A percentile compares a stretch with the other conserved stretches of the same genome.
Conservation (phyloP, 2,329 filamentous ascomycete species). For the Calonectria crousiana region DNA sequence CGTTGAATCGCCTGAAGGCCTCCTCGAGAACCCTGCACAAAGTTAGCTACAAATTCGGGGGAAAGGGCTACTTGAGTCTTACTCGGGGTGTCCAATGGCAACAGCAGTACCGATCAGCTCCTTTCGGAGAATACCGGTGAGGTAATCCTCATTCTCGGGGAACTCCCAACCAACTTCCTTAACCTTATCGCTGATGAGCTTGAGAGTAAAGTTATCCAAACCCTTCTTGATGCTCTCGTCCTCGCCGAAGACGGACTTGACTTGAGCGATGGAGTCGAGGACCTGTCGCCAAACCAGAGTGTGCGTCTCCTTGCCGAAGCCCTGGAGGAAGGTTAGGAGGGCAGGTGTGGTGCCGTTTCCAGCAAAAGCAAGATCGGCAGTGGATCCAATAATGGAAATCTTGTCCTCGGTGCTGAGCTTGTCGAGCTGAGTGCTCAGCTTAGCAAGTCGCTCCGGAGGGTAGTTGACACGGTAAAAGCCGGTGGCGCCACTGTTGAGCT, state of each 20-base stretch:
- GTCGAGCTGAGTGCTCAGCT: slow-evolving; percentile 82
- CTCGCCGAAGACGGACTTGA: slow-evolving; percentile 88
- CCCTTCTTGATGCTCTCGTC: slow-evolving; percentile 79
- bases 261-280: slow-evolving; percentile 78
- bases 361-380: slow-evolving; percentile 88
- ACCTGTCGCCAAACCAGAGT: slow-evolving; percentile 93
- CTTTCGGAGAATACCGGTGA: slow-evolving; percentile 85
- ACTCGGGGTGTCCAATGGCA: slow-evolving; percentile 80
- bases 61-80: slow-evolving; percentile 49
- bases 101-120: slow-evolving; percentile 83
- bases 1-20: slow-evolving; percentile 82
- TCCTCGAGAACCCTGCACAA: slow-evolving; percentile 73
- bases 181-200: slow-evolving; percentile 80
- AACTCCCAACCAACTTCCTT: slow-evolving; percentile 90
- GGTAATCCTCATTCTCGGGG: slow-evolving; percentile 81
- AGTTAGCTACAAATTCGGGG: slow-evolving; percentile 37
- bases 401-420: slow-evolving; percentile 88
- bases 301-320: slow-evolving; percentile 84
- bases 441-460: slow-evolving; percentile 83
- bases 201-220: slow-evolving; percentile 82
- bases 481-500: slow-evolving; percentile 89
- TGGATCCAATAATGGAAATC: slow-evolving; percentile 91
- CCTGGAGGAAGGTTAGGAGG: slow-evolving; percentile 85
- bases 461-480: slow-evolving; percentile 96
- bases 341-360: slow-evolving; percentile 86